Base-by-base conservation (phyloP, 352 stramenopile species). In the Phytophthora capsici region DNA sequence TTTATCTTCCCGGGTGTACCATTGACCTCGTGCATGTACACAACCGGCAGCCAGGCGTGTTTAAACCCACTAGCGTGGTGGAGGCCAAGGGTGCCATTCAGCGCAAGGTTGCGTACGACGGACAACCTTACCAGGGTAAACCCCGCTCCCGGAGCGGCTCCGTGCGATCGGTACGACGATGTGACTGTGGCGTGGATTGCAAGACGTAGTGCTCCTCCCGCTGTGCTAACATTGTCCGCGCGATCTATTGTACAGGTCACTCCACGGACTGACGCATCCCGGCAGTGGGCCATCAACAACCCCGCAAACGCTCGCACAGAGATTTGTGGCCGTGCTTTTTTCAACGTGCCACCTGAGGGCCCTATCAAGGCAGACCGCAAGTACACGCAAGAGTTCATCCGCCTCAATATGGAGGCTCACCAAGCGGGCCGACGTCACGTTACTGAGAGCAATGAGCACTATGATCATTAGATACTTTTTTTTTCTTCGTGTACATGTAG, bases 301-400 rank as follows among this genome's bases (percentile, higher is more conserved):
- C 63, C 77, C 4, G 32, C 73, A 19, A 58, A 45, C 14, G 80
- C 80, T 20, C 74, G 71, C 28, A 67, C 78, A 22, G 69, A 80
- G 16, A 76, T 91, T 25, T 75, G 78, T 30, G 75, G 51, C 12
- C 67, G 73, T 13, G 65, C 51, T 32, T 89, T 74, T 57, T 75
- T 84, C 53, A 78, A 89, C 50, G 53, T 81, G 16, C 81, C 83
- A 14, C 62, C 55, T 3, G 81, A 89, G 34, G 80, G 79, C 6
- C 47, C 73, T 13, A 61, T 90, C 59, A 78, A 71, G 40, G 83
- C 79, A 30, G 68, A 90, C 52, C 77, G 81, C 66, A 71, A 66
- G 50, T 92, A 92, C 69, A 89, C 81, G 20, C 70, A 80, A 23
- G 77, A 87, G 22, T 90, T 92, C 66, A 83, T 92, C 22, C 72